phyloP scores from a whole-genome alignment of 1,284 basidiomycete genomes.

The Caloboletus firmus region DNA sequence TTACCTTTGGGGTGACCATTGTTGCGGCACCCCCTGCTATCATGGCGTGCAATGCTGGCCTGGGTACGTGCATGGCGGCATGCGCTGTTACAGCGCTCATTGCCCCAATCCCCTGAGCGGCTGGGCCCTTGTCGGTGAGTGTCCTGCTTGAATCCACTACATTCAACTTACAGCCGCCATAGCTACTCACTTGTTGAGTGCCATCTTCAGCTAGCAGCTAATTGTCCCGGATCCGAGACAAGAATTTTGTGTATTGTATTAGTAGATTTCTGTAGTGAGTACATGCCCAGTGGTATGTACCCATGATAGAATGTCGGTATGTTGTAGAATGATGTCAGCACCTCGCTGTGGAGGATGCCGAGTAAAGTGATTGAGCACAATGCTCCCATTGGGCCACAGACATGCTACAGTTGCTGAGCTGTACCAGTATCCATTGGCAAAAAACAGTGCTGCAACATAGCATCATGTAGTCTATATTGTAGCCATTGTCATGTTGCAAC shows the following conservation, averaged over 20 bases:
- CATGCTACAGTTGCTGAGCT: too few species aligned
- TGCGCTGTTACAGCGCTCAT: slow-evolving; percentile 42
- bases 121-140: background rate
- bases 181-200: background rate
- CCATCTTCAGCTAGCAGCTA: background rate
- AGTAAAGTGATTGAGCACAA: too few species aligned
- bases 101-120: slow-evolving; percentile 27
- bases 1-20: slow-evolving; percentile 50
- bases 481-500: too few species aligned
- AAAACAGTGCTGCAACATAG: too few species aligned
- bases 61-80: slow-evolving; percentile 47
- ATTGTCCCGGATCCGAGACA: slow-evolving; percentile 14
- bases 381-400: too few species aligned
- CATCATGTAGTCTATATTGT: too few species aligned
- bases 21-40: slow-evolving; percentile 45
- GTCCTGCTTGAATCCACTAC: too few species aligned
- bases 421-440: too few species aligned
- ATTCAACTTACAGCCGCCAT: background rate
- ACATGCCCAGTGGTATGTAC: slow-evolving; percentile 9
- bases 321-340: background rate
- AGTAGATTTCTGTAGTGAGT: background rate
- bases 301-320: background rate
- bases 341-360: too few species aligned
- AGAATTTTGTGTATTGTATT: background rate
- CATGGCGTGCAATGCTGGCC: slow-evolving; percentile 49